These are phyloP conservation scores for Primulina huaijiensis DNA, from an alignment of 257 asterid species.

Conservation along the genomic window DNA sequence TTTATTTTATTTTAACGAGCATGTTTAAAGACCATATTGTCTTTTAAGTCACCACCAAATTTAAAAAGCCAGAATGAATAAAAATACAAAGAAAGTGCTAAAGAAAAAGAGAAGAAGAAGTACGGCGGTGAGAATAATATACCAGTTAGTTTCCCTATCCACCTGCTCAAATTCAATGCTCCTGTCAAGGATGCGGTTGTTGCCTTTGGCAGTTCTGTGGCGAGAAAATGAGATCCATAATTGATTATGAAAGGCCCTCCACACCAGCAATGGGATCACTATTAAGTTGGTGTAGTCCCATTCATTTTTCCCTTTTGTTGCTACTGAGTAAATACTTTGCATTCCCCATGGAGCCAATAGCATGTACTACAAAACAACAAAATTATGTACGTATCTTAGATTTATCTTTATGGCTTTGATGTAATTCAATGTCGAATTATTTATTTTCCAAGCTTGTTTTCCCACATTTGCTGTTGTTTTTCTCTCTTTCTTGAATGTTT, in stretches of 20 bases:
- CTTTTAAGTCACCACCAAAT: no score
- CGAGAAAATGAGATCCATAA: slow-evolving; percentile 67
- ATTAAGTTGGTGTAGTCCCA: slow-evolving; percentile 36
- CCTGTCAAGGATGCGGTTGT: slow-evolving; percentile 52
- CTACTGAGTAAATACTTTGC: slow-evolving; percentile 40
- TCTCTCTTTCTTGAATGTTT: no score
- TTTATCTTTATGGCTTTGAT: no score
- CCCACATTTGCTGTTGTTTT: no score
- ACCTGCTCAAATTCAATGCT: slow-evolving; percentile 78
- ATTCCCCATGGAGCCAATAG: slow-evolving; percentile 62
- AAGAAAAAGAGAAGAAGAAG: no score
- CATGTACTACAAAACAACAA: slow-evolving; percentile 38
- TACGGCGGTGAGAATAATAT: no score
- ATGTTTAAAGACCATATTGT: no score
- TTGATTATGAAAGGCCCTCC: slow-evolving; percentile 58
- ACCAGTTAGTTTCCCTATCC: slow-evolving; percentile 76
- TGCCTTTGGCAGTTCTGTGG: slow-evolving; percentile 61
- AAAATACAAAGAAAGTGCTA: no score
- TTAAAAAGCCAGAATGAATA: no score
- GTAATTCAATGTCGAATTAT: no score
- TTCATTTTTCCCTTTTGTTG: slow-evolving; percentile 32
- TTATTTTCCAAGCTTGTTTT: no score
- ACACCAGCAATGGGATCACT: slow-evolving; percentile 48
- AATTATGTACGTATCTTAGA: background rate
- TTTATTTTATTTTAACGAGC: no score